Base-by-base conservation (phyloP, 2,329 filamentous ascomycete genomes). In the Colletotrichum melonis region DNA sequence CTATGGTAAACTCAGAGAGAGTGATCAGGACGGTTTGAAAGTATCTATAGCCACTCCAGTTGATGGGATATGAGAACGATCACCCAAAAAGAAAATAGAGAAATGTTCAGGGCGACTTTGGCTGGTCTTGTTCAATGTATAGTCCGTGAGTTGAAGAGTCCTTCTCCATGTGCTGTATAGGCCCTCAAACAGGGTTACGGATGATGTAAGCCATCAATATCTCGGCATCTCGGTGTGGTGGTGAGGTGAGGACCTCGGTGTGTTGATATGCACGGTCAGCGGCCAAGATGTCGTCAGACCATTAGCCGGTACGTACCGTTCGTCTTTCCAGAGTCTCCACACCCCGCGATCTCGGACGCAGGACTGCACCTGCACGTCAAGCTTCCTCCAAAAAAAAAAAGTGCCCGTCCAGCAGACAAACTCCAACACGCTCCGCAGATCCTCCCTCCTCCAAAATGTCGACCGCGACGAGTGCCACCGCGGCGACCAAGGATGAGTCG, bases 401-500 rank as follows among this genome's bases (percentile, higher is more conserved):
- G 30, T 56, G 26, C 4, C 32, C 38, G 62, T 54, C 52, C 28
- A 26, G n/a, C 22, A 70, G 63, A 56, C 49, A 30, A 28, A 30
- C 55, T 22, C 30, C 63, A 64, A 65, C 55, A 70, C 60, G 28
- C 26, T 35, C 32, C 67, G 60, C 66, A 63, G 30, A 70, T 54
- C 67, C 55, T 46, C 30, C 67, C 46, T 35, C 30, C 35, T 32
- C 26, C 71, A 42, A 70, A 24, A 74, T 74, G 66, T 57, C 69
- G 54, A 72, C 64, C 72, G 63, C 68, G 52, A 73, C 54, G 28
- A 76, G 76, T 75, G 74, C 77, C 56, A 68, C 77, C 58, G 52
- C 76, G 52, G 54, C 76, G 63, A 22, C 76, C 22, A 76, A 76
- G 58, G 73, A 77, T 58, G 78, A 78, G 35, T 74, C 71, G 64